phyloP scores from a whole-genome alignment of 2,329 filamentous ascomycete species.

The Phialocephala sp. region DNA sequence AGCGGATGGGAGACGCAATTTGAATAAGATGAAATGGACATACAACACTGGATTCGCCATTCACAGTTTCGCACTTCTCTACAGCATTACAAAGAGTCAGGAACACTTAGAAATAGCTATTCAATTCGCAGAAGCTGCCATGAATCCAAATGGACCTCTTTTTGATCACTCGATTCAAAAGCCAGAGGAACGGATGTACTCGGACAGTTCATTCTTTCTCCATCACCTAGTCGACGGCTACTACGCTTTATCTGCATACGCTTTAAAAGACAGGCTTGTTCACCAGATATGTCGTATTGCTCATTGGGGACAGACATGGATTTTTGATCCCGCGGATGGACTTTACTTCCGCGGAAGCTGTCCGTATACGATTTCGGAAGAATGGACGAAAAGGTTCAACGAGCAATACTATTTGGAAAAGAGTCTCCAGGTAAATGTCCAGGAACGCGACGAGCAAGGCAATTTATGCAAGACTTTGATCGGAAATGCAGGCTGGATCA shows the following conservation, averaged over 20 bases:
- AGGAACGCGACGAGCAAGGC: conserved; percentile 32
- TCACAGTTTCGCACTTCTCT: conserved; percentile 30
- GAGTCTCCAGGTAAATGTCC: conserved; percentile 22
- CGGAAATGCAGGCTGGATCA: conserved; percentile 32
- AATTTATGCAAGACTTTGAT: conserved; percentile 34
- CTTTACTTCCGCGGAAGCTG: conserved; percentile 32
- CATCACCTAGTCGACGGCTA: conserved; percentile 35
- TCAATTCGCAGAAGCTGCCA: conserved; percentile 29
- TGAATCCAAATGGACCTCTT: conserved; percentile 21
- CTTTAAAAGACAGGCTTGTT: conserved; percentile 11
- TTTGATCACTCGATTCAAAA: conserved; percentile 27
- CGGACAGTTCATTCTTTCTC: conserved; percentile 33
- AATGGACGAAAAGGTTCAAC: conserved; percentile 27
- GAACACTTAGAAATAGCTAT: conserved; percentile 24
- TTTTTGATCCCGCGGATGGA: conserved; percentile 27
- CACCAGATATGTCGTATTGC: conserved; percentile 26
- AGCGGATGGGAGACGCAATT: conserved; percentile 23
- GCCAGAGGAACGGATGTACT: conserved; percentile 25
- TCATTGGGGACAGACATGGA: conserved; percentile 31
- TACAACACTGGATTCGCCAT: conserved; percentile 34
- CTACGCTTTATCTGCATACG: conserved; percentile 23
- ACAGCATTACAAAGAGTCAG: conserved; percentile 16
- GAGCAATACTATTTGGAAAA: conserved; percentile 20
- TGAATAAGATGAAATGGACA: conserved; percentile 34
- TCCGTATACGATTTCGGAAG: conserved; percentile 31